Base-by-base conservation (phyloP, 371 early-diverging fungal genomes). In the Mortierella sp. region DNA sequence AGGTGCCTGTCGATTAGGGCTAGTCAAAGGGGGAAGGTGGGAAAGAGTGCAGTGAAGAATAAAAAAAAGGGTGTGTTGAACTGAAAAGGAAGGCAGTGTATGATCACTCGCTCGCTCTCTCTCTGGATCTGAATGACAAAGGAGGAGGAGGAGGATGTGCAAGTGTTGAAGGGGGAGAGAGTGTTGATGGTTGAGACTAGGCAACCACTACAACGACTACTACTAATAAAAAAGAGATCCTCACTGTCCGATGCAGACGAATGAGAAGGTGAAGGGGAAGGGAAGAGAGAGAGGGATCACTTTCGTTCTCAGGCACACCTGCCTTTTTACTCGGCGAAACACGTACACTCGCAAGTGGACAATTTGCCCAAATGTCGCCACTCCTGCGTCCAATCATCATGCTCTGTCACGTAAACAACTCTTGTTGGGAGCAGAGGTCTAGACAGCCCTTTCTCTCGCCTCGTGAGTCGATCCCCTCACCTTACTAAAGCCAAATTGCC, bases 1-100 rank as follows among this genome's bases (percentile, higher is more conserved):
- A 78, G 78, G 64, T 64, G 64, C 64, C 64, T 64, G 48, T 44
- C 48, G 46, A 46, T 70, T 44, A 70, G 70, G 71, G 71, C 71
- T 50, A 71, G 71, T 71, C 71, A 71, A 50, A 50, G 31, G 31
- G 46, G 50, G 31, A 28, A 19, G 10, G 50, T 8, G 70, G 28
- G 3, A n/a, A n/a, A n/a, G n/a, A 31, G 50, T 3, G 50, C 13
- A 8, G 19, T 46, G 28, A 31, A 37, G 26, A 44, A 44, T 44
- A 64, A 64, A 64, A 61, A 37, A 64, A 21, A 64, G 37, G 19
- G 19, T 59, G 69, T 70, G 46, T 5, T 44, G 13, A 37, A 40
- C 4, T 2, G 70, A 19, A n/a, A 44, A 21, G 10, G 26, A 46
- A 44, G 26, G 21, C 16, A 46, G 14, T 53, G 5, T n/a, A 24